Conservation (phyloP, 306 rosid genomes). For the Pyrus betulifolia region DNA sequence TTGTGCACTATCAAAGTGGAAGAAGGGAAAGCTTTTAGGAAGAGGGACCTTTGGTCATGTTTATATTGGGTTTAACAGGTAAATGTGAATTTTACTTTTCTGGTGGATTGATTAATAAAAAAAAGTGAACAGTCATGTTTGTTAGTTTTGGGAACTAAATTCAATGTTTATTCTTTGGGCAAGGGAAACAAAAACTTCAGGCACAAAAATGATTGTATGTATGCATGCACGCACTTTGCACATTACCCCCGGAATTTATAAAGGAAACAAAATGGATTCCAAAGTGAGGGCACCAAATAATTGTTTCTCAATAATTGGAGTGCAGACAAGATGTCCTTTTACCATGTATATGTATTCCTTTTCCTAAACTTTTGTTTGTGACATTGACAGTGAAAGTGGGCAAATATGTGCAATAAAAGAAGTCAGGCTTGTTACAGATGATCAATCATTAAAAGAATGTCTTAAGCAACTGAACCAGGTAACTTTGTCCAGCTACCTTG, state of each 20-base stretch:
- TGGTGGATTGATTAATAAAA: not conserved
- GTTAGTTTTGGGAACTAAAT: not conserved
- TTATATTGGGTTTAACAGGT: conserved; percentile 90
- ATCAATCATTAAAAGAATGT: conserved; percentile 77
- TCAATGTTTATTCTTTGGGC: not conserved
- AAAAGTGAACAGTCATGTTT: not conserved
- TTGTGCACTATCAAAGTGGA: conserved; percentile 55
- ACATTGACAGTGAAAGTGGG: conserved; percentile 73
- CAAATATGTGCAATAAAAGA: conserved; percentile 99
- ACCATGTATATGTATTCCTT: conserved; percentile 6
- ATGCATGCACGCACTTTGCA: not conserved
- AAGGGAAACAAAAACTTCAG: not conserved
- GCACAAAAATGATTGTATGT: not conserved
- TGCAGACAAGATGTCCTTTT: not conserved
- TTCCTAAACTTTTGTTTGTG: conserved; percentile 31
- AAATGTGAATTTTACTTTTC: conserved; percentile 25
- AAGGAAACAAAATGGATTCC: not conserved
- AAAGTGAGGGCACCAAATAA: not conserved
- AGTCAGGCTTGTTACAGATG: conserved; percentile 77
- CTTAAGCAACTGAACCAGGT: conserved; percentile 97
- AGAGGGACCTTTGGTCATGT: conserved; percentile 98
- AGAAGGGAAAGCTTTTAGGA: conserved; percentile 91
- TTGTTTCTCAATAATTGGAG: not conserved
- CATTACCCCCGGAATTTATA: not conserved
- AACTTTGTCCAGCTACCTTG: conserved; percentile 1